Evolutionary conservation across 2,329 filamentous ascomycete species (phyloP).

Genomic region (Pseudofabraea citricarpa): DNA sequence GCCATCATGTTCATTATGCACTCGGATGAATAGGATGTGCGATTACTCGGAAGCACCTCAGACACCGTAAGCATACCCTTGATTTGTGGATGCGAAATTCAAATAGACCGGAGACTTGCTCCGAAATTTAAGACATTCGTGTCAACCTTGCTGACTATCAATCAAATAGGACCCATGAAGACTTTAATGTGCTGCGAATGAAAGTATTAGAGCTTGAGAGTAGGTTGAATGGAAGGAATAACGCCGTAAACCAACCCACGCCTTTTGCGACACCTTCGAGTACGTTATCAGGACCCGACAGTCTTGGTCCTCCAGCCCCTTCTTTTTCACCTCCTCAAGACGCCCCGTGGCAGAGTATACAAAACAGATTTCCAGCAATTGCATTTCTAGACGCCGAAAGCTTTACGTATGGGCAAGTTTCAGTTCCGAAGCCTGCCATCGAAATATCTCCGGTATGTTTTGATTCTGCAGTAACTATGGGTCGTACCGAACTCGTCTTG

Average conservation of each 20-base stretch:
- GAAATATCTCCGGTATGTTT: no score
- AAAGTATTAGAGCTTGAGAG: constrained; percentile 35
- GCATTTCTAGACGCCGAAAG: constrained; percentile 38
- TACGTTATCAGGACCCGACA: constrained; percentile 9
- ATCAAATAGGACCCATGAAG: constrained; percentile 35
- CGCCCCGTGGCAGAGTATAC: constrained; percentile 18
- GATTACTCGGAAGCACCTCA: constrained; percentile 41
- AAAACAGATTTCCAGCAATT: constrained; percentile 35
- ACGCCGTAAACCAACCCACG: constrained; percentile 12
- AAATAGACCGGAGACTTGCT: no score
- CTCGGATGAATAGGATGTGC: constrained; percentile 35
- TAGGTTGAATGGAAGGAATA: constrained; percentile 24
- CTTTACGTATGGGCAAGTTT: constrained; percentile 33
- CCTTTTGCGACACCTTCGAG: constrained; percentile 21
- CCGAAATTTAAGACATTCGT: no score
- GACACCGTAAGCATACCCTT: constrained; percentile 23
- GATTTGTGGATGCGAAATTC: no score
- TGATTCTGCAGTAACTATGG: no score
- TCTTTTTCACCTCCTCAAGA: constrained; percentile 19
- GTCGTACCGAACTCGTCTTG: no score
- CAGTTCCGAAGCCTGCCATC: constrained; percentile 33
- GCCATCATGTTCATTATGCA: constrained; percentile 42
- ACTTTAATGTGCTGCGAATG: constrained; percentile 32
- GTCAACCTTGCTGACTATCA: no score
- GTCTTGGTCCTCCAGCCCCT: constrained; percentile 11